phyloP scores from a whole-genome alignment of 1,284 basidiomycete genomes.

The Tilletia caries region DNA sequence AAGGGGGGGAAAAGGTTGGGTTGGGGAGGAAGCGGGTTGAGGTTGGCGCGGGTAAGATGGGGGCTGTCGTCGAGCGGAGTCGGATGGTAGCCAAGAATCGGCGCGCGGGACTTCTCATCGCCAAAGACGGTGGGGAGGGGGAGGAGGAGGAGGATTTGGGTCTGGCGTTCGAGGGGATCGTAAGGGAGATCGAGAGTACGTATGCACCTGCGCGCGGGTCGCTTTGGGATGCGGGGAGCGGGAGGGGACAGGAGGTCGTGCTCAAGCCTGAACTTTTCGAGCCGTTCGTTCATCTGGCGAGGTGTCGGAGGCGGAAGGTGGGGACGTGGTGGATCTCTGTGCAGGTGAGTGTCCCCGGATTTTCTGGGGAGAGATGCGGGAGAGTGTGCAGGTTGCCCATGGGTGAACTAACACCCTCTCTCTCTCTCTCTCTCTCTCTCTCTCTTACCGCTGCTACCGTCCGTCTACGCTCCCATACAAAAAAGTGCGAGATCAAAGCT shows the following conservation, averaged over 20 bases:
- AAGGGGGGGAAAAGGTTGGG: too few species aligned
- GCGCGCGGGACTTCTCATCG: conserved; percentile 13
- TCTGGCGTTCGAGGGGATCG: conserved; percentile 30
- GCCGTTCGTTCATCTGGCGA: background rate
- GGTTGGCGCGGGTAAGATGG: conserved; percentile 33
- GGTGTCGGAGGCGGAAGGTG: background rate
- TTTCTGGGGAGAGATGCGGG: background rate
- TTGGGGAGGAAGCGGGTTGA: conserved; percentile 28
- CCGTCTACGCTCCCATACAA: too few species aligned
- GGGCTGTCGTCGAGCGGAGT: conserved; percentile 43
- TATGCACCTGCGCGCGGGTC: conserved; percentile 18
- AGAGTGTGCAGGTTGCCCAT: too few species aligned
- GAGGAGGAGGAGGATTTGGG: conserved; percentile 41
- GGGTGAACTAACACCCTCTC: too few species aligned
- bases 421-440: too few species aligned
- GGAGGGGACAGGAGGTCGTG: background rate
- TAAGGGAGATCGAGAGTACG: conserved; percentile 32
- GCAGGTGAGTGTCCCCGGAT: background rate
- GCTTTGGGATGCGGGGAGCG: background rate
- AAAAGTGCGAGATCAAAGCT: conserved; percentile 9
- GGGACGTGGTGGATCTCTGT: background rate
- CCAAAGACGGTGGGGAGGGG: conserved; percentile 1
- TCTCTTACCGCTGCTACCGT: too few species aligned
- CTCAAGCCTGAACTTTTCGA: conserved; percentile 9
- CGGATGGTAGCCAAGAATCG: conserved; percentile 36